Percentiles rank a stretch among this genome's conserved stretches.
Conservation (phyloP, 2,329 filamentous ascomycete species). For the Emericellopsis atlantica region DNA sequence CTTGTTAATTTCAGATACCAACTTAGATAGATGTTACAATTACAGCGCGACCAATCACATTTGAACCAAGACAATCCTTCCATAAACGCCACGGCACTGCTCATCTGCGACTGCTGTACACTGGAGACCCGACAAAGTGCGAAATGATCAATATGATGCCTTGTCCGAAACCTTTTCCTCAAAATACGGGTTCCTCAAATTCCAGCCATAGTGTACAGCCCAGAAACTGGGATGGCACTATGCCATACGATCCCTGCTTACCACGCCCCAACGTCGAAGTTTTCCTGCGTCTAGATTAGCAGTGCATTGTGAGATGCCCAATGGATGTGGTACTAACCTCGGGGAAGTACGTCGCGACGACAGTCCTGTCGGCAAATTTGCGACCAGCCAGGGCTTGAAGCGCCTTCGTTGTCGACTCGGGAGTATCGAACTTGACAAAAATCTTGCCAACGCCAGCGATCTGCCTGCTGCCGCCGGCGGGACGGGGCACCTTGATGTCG, state of each 20-base stretch:
- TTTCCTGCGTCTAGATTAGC: slow-evolving; percentile 52
- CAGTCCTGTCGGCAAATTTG: slow-evolving; percentile 92
- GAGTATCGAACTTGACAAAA: slow-evolving; percentile 80
- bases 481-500: slow-evolving; percentile 87
- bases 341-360: slow-evolving; percentile 91
- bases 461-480: slow-evolving; percentile 69
- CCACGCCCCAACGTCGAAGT: slow-evolving; percentile 87
- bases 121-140: too few species aligned
- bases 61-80: too few species aligned
- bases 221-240: too few species aligned
- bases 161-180: too few species aligned
- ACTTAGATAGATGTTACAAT: too few species aligned
- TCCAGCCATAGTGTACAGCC: too few species aligned
- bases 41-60: too few species aligned
- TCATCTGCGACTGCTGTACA: too few species aligned
- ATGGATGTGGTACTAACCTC: slow-evolving; percentile 46
- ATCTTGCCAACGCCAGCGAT: slow-evolving; percentile 93
- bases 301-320: not conserved
- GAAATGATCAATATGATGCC: too few species aligned
- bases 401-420: slow-evolving; percentile 70
- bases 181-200: too few species aligned
- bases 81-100: too few species aligned
- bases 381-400: slow-evolving; percentile 82
- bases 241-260: slow-evolving; percentile 23
- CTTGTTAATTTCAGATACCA: too few species aligned